Percentiles rank a stretch among this genome's conserved stretches.
These are phyloP conservation scores for Vaccinium corymbosum DNA, from an alignment of 148 eudicot genomes.

Conservation along the genomic window DNA sequence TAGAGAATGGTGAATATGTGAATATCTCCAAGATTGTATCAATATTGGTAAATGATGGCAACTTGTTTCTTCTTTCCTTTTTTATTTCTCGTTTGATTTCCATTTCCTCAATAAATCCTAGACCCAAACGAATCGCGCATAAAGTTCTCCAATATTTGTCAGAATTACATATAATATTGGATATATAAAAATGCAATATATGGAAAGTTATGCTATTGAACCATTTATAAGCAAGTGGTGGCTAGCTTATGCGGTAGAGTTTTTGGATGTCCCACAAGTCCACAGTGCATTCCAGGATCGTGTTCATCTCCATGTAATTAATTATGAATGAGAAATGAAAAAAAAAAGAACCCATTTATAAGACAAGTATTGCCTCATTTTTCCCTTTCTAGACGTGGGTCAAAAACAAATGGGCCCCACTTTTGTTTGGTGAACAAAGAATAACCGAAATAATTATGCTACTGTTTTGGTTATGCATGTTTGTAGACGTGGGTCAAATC, in stretches of 20 bases:
- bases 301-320: no score
- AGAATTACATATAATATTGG: neutral
- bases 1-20: constrained; percentile 16
- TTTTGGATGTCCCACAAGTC: no score
- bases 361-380: neutral
- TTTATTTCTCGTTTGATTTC: neutral
- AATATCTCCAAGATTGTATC: constrained; percentile 17
- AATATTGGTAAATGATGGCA: constrained; percentile 10
- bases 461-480: no score
- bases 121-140: neutral
- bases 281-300: no score
- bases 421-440: no score
- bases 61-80: neutral
- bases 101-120: neutral
- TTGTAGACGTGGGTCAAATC: no score
- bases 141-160: neutral
- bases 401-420: no score
- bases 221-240: no score
- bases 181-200: neutral
- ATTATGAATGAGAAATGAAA: no score
- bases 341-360: neutral
- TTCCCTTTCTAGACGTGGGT: neutral
- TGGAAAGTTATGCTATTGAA: neutral
- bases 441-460: no score
- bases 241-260: no score